Evolutionary conservation across 257 asterid genomes (phyloP).

Genomic region (Gentiana straminea): DNA sequence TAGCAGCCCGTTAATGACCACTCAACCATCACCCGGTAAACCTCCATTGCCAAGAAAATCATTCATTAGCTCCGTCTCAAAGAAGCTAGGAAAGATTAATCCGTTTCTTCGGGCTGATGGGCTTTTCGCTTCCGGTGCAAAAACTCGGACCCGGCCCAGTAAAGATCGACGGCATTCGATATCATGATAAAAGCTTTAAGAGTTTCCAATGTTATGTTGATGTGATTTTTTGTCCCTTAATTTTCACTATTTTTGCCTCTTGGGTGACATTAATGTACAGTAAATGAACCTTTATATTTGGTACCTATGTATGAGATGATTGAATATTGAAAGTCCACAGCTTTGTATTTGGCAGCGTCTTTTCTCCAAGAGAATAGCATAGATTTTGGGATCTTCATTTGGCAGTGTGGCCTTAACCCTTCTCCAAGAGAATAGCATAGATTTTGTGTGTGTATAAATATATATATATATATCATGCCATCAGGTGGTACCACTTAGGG

Average conservation of each 20-base stretch:
- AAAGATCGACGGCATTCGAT: constrained; percentile 66
- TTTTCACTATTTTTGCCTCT: neutral
- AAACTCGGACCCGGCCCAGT: constrained; percentile 38
- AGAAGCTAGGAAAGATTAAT: constrained; percentile 39
- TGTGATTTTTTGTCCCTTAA: neutral
- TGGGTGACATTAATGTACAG: constrained; percentile 11
- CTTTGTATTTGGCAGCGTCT: too few relatives aligned
- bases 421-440: too few relatives aligned
- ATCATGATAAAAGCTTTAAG: constrained; percentile 26
- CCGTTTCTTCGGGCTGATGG: constrained; percentile 45
- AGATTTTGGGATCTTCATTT: too few relatives aligned
- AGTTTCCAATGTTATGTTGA: constrained; percentile 7
- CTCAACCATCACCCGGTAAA: constrained; percentile 30
- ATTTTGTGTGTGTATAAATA: too few relatives aligned
- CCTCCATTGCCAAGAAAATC: constrained; percentile 68
- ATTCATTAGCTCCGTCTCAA: constrained; percentile 53
- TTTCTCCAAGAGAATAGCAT: too few relatives aligned
- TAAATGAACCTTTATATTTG: neutral
- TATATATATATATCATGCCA: too few relatives aligned
- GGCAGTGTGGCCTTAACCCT: too few relatives aligned
- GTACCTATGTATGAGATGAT: too few relatives aligned
- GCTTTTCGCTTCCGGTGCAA: constrained; percentile 19
- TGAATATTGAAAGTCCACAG: too few relatives aligned
- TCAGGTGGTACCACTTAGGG: too few relatives aligned
- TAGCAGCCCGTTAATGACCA: constrained; percentile 23